A percentile compares a stretch with the other conserved stretches of the same genome.
phyloP scores from a whole-genome alignment of 2,329 filamentous ascomycete genomes.

The Xylariales sp. region DNA sequence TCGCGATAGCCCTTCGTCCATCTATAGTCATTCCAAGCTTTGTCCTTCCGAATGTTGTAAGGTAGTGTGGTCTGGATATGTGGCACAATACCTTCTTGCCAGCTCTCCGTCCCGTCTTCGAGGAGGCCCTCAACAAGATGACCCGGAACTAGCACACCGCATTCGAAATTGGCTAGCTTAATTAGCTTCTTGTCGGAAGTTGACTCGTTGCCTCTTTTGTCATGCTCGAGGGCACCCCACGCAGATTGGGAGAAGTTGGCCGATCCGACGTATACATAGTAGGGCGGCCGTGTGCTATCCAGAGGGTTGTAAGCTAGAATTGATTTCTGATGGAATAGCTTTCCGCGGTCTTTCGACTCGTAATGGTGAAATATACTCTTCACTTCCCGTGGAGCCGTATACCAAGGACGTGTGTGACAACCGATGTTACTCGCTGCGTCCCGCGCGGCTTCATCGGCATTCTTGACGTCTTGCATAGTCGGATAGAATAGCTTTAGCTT shows the following conservation, averaged over 20 bases:
- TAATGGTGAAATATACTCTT: constrained; percentile 44
- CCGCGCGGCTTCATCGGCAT: constrained; percentile 33
- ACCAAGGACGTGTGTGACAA: constrained; percentile 43
- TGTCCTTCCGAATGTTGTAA: constrained; percentile 38
- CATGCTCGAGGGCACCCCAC: constrained; percentile 42
- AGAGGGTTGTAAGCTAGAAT: constrained; percentile 40
- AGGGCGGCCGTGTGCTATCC: constrained; percentile 26
- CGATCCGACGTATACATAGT: constrained; percentile 46
- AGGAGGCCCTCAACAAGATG: constrained; percentile 37
- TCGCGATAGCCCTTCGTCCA: constrained; percentile 36
- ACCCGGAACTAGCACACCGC: constrained; percentile 44
- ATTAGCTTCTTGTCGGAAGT: constrained; percentile 42
- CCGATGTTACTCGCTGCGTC: constrained; percentile 42
- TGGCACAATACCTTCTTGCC: constrained; percentile 43
- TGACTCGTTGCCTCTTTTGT: constrained; percentile 40
- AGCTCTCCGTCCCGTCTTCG: constrained; percentile 39
- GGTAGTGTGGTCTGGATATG: constrained; percentile 33
- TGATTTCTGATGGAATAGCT: constrained; percentile 45
- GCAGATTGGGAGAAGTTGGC: constrained; percentile 44
- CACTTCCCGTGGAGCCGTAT: constrained; percentile 34
- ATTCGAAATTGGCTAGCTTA: constrained; percentile 44
- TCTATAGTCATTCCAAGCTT: constrained; percentile 42
- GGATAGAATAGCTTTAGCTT: constrained; percentile 43
- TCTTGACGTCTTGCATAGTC: constrained; percentile 39
- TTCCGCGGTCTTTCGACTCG: constrained; percentile 43